Percentiles rank a stretch among this genome's conserved stretches.
Conservation (phyloP, 345 rosid species). For the Barbarea vulgaris region DNA sequence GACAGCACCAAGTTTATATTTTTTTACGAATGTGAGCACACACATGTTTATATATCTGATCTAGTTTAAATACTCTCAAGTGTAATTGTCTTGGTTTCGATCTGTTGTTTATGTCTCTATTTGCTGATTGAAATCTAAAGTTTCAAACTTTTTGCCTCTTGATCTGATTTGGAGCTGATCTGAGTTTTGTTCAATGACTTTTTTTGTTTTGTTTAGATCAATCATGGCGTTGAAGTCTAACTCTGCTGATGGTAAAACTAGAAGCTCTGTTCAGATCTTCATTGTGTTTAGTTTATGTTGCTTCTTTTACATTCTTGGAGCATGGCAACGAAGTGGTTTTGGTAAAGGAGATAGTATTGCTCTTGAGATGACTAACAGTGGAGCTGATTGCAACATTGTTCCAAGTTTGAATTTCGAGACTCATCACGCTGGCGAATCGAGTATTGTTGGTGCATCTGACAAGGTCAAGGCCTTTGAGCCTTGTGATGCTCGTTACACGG, state of each 20-base stretch:
- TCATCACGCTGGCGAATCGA: conserved; percentile 82
- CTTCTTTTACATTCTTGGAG: conserved; percentile 91
- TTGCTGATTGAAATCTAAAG: conserved; percentile 1
- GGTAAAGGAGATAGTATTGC: conserved; percentile 99
- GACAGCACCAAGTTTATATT: conserved; percentile 7
- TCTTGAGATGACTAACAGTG: conserved; percentile 72
- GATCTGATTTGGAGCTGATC: conserved; percentile 31
- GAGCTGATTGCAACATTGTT: conserved; percentile 76
- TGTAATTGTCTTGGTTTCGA: conserved; percentile 24
- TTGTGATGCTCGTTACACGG: conserved; percentile 63
- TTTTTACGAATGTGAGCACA: neutral
- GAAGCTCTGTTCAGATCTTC: conserved; percentile 86
- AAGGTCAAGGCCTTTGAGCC: conserved; percentile 68
- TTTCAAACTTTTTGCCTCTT: conserved; percentile 2
- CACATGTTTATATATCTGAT: conserved; percentile 14
- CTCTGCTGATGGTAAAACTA: conserved; percentile 76
- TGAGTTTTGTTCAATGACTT: neutral
- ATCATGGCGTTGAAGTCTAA: conserved; percentile 75
- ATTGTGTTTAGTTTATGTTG: conserved; percentile 82
- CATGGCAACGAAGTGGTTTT: conserved; percentile 98
- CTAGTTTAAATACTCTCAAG: conserved; percentile 3
- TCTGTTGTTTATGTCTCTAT: conserved; percentile 14
- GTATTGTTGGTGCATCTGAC: conserved; percentile 46
- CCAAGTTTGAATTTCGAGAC: conserved; percentile 84
- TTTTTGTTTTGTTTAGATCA: conserved; percentile 37